phyloP scores from a whole-genome alignment of 257 asterid species.

The Solanum dulcamara region DNA sequence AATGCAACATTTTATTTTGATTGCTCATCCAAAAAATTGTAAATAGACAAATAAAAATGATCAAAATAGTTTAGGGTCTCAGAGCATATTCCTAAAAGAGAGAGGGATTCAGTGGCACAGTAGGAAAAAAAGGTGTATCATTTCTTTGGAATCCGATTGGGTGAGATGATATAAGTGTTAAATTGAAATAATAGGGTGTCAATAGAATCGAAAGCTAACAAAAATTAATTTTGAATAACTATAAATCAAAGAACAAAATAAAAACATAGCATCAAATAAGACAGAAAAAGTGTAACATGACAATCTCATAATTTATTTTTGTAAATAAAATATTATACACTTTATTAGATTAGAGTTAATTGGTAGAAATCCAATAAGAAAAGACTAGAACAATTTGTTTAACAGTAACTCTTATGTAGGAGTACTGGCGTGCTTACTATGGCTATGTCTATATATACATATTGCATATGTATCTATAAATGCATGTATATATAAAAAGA shows the following conservation, averaged over 20 bases:
- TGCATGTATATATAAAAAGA: conserved; percentile 12
- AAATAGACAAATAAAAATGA: neutral
- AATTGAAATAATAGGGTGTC: neutral
- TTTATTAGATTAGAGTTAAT: neutral
- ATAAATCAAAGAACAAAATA: neutral
- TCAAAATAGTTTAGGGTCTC: neutral
- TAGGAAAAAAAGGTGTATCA: too few relatives aligned
- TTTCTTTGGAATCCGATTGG: neutral
- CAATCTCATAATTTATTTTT: neutral
- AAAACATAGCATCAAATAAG: neutral
- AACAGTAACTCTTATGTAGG: neutral
- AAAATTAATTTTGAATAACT: neutral
- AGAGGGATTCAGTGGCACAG: neutral
- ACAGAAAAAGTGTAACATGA: neutral
- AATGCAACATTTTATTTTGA: neutral
- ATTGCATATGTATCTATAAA: conserved; percentile 4
- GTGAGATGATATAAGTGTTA: neutral
- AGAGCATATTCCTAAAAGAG: neutral
- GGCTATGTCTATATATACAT: conserved; percentile 16
- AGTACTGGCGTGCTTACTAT: neutral
- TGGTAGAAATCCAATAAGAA: neutral
- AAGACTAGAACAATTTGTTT: neutral
- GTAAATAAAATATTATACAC: neutral
- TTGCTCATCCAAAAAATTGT: neutral
- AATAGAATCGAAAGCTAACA: too few relatives aligned